Conservation (phyloP, 768 basidiomycete genomes). For the Naematelia encephala region DNA sequence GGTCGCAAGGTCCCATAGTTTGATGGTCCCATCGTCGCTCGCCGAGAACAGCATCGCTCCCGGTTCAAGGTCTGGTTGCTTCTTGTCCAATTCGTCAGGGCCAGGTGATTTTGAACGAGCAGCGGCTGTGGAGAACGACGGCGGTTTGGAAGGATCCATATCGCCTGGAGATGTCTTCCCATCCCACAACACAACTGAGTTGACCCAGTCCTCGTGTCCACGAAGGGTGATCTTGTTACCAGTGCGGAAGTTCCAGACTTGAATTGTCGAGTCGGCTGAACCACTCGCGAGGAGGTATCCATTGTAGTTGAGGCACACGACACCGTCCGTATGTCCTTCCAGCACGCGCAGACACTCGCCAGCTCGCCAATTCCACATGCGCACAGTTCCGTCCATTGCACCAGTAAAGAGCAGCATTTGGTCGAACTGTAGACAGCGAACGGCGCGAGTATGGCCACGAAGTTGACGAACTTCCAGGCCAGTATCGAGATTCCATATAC, state of each 20-base stretch:
- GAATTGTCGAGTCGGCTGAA: conserved; percentile 85
- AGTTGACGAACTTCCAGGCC: conserved; percentile 78
- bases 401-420: conserved; percentile 91
- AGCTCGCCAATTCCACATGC: conserved; percentile 60
- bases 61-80: conserved; percentile 50
- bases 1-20: conserved; percentile 83
- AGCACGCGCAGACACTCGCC: conserved; percentile 61
- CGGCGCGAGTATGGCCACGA: conserved; percentile 84
- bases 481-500: conserved; percentile 95
- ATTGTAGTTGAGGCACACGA: conserved; percentile 88
- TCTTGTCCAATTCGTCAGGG: conserved; percentile 4
- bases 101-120: conserved; percentile 15
- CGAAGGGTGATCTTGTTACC: conserved; percentile 87
- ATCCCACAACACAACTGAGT: conserved; percentile 91
- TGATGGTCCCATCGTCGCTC: conserved; percentile 89
- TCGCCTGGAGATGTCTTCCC: conserved; percentile 51
- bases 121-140: conserved; percentile 21
- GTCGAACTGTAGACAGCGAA: conserved; percentile 91
- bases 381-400: conserved; percentile 91
- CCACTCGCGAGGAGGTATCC: conserved; percentile 87
- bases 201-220: conserved; percentile 95
- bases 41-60: conserved; percentile 98
- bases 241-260: conserved; percentile 70
- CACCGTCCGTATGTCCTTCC: conserved; percentile 84
- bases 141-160: conserved; percentile 40